Base-by-base conservation (phyloP, 164 flowering plant genomes). In the Tinospora cordifolia region DNA sequence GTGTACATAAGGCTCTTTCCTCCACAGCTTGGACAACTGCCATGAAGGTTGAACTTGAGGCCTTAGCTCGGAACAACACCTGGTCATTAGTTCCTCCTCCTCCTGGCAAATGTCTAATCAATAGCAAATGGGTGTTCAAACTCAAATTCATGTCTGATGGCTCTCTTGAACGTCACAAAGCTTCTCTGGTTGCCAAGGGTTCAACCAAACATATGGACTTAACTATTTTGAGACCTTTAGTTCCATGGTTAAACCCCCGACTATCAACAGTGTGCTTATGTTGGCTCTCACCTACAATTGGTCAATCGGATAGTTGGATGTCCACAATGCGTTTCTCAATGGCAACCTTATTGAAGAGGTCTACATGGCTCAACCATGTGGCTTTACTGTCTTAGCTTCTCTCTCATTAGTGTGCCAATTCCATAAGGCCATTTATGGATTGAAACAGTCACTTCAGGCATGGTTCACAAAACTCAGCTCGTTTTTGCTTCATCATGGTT, bases 391-490 rank as follows among this genome's bases (percentile, higher is more conserved):
- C 27, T 4, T 1, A 24, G 1, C 12, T 47, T 10, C 22, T 8
- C 15, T n/a, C n/a, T n/a, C 15, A 15, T 39, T 8, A 13, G 0
- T 41, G 4, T 66, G 68, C 21, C 0, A 15, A 2, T 22, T 41
- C 8, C 14, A 27, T 0, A 66, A 51, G 22, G n/a, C 36, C 6
- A 9, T 47, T 0, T 67, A 67, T 67, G 60, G 70, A 10, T 41
- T 67, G 3, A 67, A 67, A 3, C n/a, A 27, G n/a, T 67, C 70
- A 47, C 67, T 27, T 0, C 51, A 41, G 13, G 70, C 70, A 0
- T 67, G 59, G 70, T 67, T 49, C 15, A 3, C 2, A 7, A 7
- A 36, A 27, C 54, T 67, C 26, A 67, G 40, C 6, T 6, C n/a
- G 1, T 6, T 10, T 24, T 8, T 51, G 3, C 8, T 47, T 1